These are phyloP conservation scores for Rutstroemia sp. DNA, from an alignment of 2,329 filamentous ascomycete genomes.

Conservation along the genomic window DNA sequence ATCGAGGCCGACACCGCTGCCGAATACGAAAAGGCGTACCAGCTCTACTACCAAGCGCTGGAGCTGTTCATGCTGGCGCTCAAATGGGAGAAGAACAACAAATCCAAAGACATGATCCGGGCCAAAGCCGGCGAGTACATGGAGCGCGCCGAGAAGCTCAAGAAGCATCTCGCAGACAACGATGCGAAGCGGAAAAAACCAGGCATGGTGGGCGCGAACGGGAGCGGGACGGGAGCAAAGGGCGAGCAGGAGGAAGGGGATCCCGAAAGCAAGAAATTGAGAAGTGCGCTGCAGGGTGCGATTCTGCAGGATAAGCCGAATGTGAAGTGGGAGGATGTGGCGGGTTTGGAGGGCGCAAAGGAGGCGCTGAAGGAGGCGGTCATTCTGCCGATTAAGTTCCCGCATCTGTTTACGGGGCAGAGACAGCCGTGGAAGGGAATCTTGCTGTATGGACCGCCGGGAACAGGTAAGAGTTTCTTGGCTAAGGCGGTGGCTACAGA, in stretches of 20 bases:
- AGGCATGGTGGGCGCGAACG: slow-evolving; percentile 65
- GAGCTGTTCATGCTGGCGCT: slow-evolving; percentile 98
- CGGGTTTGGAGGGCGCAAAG: slow-evolving; percentile 87
- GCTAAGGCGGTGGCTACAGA: slow-evolving; percentile 97
- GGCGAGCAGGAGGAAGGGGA: slow-evolving; percentile 62
- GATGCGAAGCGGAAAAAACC: slow-evolving; percentile 66
- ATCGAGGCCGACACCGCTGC: slow-evolving; percentile 94
- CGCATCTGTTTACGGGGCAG: slow-evolving; percentile 91
- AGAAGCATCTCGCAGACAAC: slow-evolving; percentile 73
- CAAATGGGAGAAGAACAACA: slow-evolving; percentile 99
- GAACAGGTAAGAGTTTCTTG: slow-evolving; percentile 95
- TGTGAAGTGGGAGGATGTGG: slow-evolving; percentile 96
- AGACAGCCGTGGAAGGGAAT: slow-evolving; percentile 98
- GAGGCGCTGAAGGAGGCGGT: slow-evolving; percentile 97
- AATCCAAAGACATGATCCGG: slow-evolving; percentile 95
- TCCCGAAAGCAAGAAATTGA: slow-evolving; percentile 90
- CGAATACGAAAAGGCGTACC: slow-evolving; percentile 96
- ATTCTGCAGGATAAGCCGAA: slow-evolving; percentile 95
- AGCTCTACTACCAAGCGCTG: slow-evolving; percentile 89
- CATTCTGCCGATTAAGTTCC: slow-evolving; percentile 96
- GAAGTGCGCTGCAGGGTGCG: slow-evolving; percentile 82
- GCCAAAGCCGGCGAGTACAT: slow-evolving; percentile 95
- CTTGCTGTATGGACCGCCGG: slow-evolving; percentile 87
- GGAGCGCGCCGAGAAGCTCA: slow-evolving; percentile 97
- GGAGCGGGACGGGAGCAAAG: slow-evolving; percentile 55